Evolutionary conservation across 192 early-diverging fungal species (phyloP), one percentile per base, ranked within the genome.

Genomic region (Kappamyces sp.): DNA sequence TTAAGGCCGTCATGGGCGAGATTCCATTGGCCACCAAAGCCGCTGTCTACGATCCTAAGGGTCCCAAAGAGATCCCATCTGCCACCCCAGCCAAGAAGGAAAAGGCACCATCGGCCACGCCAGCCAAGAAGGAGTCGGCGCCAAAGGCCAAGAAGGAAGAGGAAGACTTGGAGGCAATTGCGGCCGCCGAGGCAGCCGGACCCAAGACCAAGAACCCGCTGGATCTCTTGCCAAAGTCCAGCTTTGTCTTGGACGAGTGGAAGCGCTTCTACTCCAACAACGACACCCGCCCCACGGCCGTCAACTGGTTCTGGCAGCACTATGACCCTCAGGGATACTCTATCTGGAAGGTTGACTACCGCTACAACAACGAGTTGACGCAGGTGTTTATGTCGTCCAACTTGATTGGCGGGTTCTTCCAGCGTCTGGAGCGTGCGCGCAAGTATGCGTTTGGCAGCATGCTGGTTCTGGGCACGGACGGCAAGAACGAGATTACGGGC

Each of bases 181-280:
- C 49, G 40, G 55, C 44, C 2, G 49, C 78, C 52, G 64, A 69
- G 39, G 65, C 72, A 47, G 79, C 85, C 65, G 85, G 86, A 58
- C 90, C 92, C 70, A 92, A 93, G 85, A 84, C 83, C 69, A 93
- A 96, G 87, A 89, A 84, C 82, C 83, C 85, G 69, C 75, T 93
- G 60, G 91, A 94, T 68, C 74, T 86, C 64, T 80, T 93, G 64
- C 92, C 91, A 61, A 83, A 84, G 50, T 85, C 89, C 64, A 66
- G 75, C 61, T 87, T 97, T 76, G 72, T 79, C 64, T 67, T 97
- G 49, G 92, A 97, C 60, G 86, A 87, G 63, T 97, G 93, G 92
- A 97, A 97, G 83, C 87, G 92, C 58, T 85, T 90, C 75, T 97
- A 97, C 85, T 94, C 92, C 53, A 97, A 97, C 87, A 91, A 93